Evolutionary conservation across 1,284 basidiomycete genomes (phyloP), one percentile per base, ranked within the genome.

Genomic region (Pseudozyma pruni): DNA sequence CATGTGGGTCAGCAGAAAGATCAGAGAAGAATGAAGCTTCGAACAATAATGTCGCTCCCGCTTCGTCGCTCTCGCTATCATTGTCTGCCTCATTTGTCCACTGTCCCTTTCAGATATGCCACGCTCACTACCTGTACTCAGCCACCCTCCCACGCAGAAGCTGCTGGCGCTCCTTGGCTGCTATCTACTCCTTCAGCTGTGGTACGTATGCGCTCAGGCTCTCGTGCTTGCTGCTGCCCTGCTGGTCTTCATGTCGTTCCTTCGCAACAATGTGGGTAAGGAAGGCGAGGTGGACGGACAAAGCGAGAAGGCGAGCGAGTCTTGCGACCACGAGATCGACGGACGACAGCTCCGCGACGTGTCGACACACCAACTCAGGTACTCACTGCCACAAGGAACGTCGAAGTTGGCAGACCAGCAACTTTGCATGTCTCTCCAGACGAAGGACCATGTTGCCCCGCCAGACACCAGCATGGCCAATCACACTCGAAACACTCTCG

Each of bases 121-220:
- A 13, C 35, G 11, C n/a, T n/a, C 10, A 38, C 22, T 14, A 39
- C 17, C 4, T 25, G 29, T 22, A 19, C 48, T 56, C 46, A 11
- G 10, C 9, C n/a, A 2, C 1, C 25, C 27, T 16, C 11, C 23
- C 8, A 22, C 22, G 1, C 27, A 32, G 10, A 34, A 23, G n/a
- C 40, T 50, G 2, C 19, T 54, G 2, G 44, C 54, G 32, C 23
- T 19, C 23, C 8, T 54, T 11, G 51, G 58, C 35, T 62, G 20
- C 41, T 48, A 19, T 23, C 6, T 47, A 1, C 43, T 39, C 3
- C 23, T 46, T 23, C 48, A 48, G 17, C 44, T 57, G 11, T 52
- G 49, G 32, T 35, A 6, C 3, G 13, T 63, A 17, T 40, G 34
- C 29, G 41, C 31, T n/a, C 53, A 57, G 22, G 2, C 43, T 5